Evolutionary conservation across 129 eudicot species (phyloP), one percentile per base, ranked within the genome.

Genomic region (Sambucus nigra): DNA sequence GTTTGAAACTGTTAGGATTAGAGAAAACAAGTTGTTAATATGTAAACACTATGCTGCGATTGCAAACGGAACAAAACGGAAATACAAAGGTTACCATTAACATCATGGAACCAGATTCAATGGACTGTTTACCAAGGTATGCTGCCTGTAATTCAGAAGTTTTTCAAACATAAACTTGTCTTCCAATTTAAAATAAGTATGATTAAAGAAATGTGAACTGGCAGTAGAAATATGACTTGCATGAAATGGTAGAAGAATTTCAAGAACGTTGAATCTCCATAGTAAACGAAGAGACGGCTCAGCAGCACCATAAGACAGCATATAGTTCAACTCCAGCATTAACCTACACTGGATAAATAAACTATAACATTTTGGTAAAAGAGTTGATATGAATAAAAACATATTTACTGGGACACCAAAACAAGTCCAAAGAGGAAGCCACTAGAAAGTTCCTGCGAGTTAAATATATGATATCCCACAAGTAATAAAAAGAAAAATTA

Each of bases 281-380:
- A 92, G 96, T 53, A 86, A 56, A 69, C 64, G 49, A 18, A 92
- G 58, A 47, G 99, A 92, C 77, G 84, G 72, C 67, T 74, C 82
- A 52, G 99, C 91, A 56, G 99, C 96, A 44, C 99, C 99, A 45
- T 69, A 92, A 24, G 96, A 86, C 38, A 92, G 80, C 99, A 92
- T 86, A 69, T 77, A 80, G 60, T 86, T 78, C 39, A 86, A 46
- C 77, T 92, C 99, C 94, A 92, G 42, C 74, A 58, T 66, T 63
- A 86, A 53, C 65, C 99, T 86, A 63, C 73, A 23, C 97, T 88
- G 76, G 38, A 69, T 40, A 80, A 39, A 13, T 5, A 74, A 51
- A 47, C 9, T 55, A 42, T 21, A 25, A 13, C 8, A 24, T 13
- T 57, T 26, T 21, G 16, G 50, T 57, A 14, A 55, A 5, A 65